Evolutionary conservation across 179 eudicot genomes (phyloP).

Genomic region (Gypsophila paniculata): DNA sequence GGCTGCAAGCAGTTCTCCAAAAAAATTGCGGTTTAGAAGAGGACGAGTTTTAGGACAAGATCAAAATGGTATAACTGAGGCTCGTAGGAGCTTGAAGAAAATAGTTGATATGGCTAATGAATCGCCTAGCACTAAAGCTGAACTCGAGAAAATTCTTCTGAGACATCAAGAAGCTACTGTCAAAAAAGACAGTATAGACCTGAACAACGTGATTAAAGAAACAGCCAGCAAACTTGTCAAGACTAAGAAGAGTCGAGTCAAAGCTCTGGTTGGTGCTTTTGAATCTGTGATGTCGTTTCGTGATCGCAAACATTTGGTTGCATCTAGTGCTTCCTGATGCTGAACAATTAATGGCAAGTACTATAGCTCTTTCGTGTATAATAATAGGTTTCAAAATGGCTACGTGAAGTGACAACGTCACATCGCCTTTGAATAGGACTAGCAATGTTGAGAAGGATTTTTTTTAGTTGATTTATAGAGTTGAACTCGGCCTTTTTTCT

Average conservation of each 20-base stretch:
- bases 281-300: slow-evolving; percentile 45
- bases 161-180: slow-evolving; percentile 40
- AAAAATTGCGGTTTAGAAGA: slow-evolving; percentile 32
- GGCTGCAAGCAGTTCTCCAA: slow-evolving; percentile 27
- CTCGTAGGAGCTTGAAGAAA: slow-evolving; percentile 26
- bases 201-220: slow-evolving; percentile 47
- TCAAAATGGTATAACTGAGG: slow-evolving; percentile 21
- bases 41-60: slow-evolving; percentile 23
- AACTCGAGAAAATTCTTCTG: slow-evolving; percentile 29
- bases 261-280: slow-evolving; percentile 52
- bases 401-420: slow-evolving; percentile 5
- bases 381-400: slow-evolving; percentile 20
- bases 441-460: slow-evolving; percentile 17
- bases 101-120: slow-evolving; percentile 16
- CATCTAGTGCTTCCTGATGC: slow-evolving; percentile 33
- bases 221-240: slow-evolving; percentile 49
- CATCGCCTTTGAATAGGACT: slow-evolving; percentile 5
- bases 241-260: slow-evolving; percentile 45
- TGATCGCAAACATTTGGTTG: slow-evolving; percentile 32
- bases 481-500: slow-evolving; percentile 10
- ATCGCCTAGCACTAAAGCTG: slow-evolving; percentile 19
- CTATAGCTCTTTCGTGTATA: slow-evolving; percentile 16
- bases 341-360: slow-evolving; percentile 17
- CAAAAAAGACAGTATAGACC: slow-evolving; percentile 34
- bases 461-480: slow-evolving; percentile 16